These are phyloP conservation scores for Erysimum cheiri DNA, from an alignment of 441 rosid genomes.

Conservation along the genomic window DNA sequence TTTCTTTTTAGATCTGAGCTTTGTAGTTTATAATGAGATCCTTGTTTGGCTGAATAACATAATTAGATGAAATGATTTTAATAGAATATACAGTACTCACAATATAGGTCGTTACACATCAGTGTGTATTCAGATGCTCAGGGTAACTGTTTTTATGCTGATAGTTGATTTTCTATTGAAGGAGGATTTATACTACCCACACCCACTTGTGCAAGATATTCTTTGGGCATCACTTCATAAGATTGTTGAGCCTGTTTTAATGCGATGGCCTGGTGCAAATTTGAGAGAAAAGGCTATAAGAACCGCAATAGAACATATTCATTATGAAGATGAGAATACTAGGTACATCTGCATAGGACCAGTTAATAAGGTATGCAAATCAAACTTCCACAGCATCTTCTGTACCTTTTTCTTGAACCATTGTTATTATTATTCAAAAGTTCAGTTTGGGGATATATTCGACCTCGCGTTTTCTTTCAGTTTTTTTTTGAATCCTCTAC, in stretches of 20 bases:
- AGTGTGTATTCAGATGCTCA: constrained; percentile 29
- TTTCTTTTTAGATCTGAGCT: constrained; percentile 9
- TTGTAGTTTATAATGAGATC: constrained; percentile 19
- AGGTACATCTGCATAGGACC: constrained; percentile 95
- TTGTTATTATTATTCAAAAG: constrained; percentile 7
- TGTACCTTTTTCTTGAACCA: background rate
- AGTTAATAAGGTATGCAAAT: constrained; percentile 77
- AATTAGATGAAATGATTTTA: constrained; percentile 4
- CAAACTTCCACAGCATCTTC: constrained; percentile 1
- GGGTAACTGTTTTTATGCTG: constrained; percentile 23
- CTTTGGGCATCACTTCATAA: constrained; percentile 70
- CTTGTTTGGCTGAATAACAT: constrained; percentile 11
- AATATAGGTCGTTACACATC: background rate
- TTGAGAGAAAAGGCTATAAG: constrained; percentile 83
- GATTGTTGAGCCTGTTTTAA: constrained; percentile 64
- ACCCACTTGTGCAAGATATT: constrained; percentile 72
- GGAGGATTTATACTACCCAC: constrained; percentile 85
- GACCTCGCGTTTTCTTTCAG: constrained; percentile 7
- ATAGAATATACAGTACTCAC: constrained; percentile 10
- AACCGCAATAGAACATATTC: constrained; percentile 70
- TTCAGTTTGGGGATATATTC: constrained; percentile 14
- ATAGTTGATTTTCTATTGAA: constrained; percentile 41
- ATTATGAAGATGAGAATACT: constrained; percentile 94
- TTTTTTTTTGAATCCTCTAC: constrained; percentile 12
- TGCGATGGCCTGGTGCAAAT: constrained; percentile 85